Conservation (phyloP, 139 green algal genomes). For the Chloropicon primus region DNA sequence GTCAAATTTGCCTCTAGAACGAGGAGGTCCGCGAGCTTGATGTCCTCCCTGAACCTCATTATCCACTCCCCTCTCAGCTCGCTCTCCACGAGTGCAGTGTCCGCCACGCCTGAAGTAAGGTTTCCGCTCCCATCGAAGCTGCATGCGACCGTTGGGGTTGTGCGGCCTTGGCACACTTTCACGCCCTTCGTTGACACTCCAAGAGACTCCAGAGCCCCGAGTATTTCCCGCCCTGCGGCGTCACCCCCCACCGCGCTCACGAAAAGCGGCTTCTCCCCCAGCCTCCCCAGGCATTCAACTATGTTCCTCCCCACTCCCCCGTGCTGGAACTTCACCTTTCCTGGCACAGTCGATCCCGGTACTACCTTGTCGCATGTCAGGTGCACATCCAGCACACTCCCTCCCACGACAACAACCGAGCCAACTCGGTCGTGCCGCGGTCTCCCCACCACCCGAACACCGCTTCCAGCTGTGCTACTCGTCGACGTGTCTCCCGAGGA, state of each 20-base stretch:
- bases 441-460: no score
- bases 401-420: neutral
- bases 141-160: neutral
- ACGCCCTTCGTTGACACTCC: neutral
- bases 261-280: neutral
- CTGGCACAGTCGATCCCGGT: neutral
- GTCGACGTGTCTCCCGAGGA: no score
- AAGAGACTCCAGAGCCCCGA: neutral
- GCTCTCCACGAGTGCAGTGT: neutral
- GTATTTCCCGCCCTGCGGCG: neutral
- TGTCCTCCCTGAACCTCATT: neutral
- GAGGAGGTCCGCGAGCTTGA: neutral
- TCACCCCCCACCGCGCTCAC: neutral
- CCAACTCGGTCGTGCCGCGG: no score
- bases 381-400: neutral
- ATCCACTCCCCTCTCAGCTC: neutral
- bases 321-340: neutral
- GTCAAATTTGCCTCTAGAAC: neutral
- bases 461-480: no score
- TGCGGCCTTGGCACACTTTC: neutral
- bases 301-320: neutral
- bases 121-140: neutral
- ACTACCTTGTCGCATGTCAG: neutral
- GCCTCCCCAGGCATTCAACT: neutral
- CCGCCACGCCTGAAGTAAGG: neutral